Conservation (phyloP, 148 eudicot genomes). For the Rhododendron ferrugineum region DNA sequence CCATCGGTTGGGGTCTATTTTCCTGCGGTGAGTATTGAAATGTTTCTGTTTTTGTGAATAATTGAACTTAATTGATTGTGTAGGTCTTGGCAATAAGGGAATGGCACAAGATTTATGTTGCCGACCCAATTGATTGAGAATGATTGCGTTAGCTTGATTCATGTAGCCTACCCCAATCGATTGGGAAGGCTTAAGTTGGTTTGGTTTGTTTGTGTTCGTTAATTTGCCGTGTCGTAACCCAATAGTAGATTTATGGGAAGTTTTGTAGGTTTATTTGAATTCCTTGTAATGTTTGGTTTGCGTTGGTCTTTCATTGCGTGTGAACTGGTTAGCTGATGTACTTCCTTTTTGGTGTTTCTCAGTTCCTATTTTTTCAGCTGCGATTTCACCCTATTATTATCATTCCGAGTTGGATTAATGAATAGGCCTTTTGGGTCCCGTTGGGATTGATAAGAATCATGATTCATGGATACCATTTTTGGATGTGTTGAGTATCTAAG, state of each 20-base stretch:
- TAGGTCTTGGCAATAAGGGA: background rate
- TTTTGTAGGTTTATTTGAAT: background rate
- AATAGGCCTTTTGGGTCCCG: background rate
- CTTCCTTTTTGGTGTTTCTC: background rate
- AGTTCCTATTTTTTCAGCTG: background rate
- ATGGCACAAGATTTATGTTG: background rate
- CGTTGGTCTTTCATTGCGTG: background rate
- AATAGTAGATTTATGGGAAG: background rate
- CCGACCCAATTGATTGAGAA: background rate
- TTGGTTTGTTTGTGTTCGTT: background rate
- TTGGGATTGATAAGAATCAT: background rate
- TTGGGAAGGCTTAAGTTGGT: background rate
- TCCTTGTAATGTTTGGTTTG: background rate
- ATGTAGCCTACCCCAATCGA: background rate
- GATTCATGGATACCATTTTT: background rate
- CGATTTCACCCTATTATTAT: background rate
- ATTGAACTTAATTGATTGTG: too few species aligned
- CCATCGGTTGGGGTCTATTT: constrained; percentile 70
- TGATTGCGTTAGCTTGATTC: too few species aligned
- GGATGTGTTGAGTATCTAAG: background rate
- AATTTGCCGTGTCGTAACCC: background rate
- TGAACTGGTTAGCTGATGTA: background rate
- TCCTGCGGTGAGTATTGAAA: constrained; percentile 58
- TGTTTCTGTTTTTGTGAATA: constrained; percentile 4
- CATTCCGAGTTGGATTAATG: background rate